Evolutionary conservation across 1,139 yeast species (phyloP).

Genomic region (Debaryomycetaceae sp.): DNA sequence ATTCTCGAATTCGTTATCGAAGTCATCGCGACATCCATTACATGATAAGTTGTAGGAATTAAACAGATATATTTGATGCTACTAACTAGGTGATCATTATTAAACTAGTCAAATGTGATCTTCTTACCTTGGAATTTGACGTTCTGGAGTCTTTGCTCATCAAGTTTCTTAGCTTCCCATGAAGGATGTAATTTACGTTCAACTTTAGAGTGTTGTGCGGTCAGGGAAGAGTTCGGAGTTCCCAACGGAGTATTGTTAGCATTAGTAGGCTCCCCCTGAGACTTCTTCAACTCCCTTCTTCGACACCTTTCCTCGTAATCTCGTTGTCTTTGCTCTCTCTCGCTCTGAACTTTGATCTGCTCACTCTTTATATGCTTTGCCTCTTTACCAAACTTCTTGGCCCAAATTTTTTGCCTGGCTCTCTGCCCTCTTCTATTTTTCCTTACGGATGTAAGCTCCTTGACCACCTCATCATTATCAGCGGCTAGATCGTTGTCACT

Average conservation of each 20-base stretch:
- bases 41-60: background rate
- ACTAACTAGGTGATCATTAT: too few relatives aligned
- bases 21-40: background rate
- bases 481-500: slow-evolving; percentile 41
- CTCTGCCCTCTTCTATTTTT: slow-evolving; percentile 96
- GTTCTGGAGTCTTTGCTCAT: slow-evolving; percentile 62
- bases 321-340: slow-evolving; percentile 53
- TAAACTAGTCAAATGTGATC: slow-evolving; percentile 54
- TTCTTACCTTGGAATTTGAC: slow-evolving; percentile 82
- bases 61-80: too few relatives aligned
- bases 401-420: slow-evolving; percentile 97
- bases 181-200: slow-evolving; percentile 70
- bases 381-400: slow-evolving; percentile 71
- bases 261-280: slow-evolving; percentile 31
- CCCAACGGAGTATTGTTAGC: slow-evolving; percentile 41
- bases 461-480: slow-evolving; percentile 57
- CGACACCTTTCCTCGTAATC: slow-evolving; percentile 74
- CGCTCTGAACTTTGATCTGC: slow-evolving; percentile 47
- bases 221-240: slow-evolving; percentile 19
- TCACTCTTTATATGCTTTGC: slow-evolving; percentile 84
- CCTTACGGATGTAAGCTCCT: slow-evolving; percentile 48
- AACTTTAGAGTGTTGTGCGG: slow-evolving; percentile 1
- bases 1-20: background rate
- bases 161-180: slow-evolving; percentile 83
- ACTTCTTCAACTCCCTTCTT: slow-evolving; percentile 54